A percentile compares a stretch with the other conserved stretches of the same genome.
phyloP scores from a whole-genome alignment of 2,329 filamentous ascomycete species.

The Ceratocystis cubensis region DNA sequence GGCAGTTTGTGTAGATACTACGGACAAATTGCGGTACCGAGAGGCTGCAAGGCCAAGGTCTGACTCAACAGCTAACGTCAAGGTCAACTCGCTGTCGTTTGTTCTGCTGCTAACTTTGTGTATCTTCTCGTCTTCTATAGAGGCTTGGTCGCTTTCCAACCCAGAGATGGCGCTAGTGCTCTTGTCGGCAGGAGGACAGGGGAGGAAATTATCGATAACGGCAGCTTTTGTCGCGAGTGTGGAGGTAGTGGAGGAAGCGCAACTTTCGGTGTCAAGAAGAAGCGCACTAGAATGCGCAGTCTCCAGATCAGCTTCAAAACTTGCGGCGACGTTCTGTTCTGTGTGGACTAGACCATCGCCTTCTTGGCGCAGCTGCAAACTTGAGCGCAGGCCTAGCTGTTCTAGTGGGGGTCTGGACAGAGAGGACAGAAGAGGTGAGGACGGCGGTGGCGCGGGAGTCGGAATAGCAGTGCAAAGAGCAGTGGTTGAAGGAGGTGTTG shows the following conservation, averaged over 20 bases:
- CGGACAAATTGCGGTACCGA: neutral
- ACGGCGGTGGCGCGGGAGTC: neutral
- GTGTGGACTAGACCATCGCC: neutral
- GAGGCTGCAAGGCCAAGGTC: constrained; percentile 9
- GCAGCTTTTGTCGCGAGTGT: neutral
- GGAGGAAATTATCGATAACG: neutral
- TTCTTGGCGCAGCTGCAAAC: neutral
- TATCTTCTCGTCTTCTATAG: neutral
- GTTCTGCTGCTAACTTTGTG: neutral
- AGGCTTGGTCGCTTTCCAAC: constrained; percentile 1
- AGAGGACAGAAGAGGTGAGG: neutral
- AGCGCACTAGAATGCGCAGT: constrained; percentile 8
- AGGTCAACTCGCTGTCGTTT: neutral
- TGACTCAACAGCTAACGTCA: neutral
- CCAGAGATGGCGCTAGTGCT: too few relatives aligned
- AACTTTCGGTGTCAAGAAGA: neutral
- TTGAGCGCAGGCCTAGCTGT: neutral
- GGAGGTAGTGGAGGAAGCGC: neutral
- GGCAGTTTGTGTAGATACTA: constrained; percentile 1
- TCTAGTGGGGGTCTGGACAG: neutral
- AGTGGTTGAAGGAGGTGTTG: neutral
- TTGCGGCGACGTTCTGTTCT: neutral
- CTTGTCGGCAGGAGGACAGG: neutral
- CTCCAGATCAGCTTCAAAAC: constrained; percentile 8
- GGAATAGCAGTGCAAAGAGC: neutral